Conservation (phyloP, 805 yeast species). For the Wickerhamomyces ciferrii region DNA sequence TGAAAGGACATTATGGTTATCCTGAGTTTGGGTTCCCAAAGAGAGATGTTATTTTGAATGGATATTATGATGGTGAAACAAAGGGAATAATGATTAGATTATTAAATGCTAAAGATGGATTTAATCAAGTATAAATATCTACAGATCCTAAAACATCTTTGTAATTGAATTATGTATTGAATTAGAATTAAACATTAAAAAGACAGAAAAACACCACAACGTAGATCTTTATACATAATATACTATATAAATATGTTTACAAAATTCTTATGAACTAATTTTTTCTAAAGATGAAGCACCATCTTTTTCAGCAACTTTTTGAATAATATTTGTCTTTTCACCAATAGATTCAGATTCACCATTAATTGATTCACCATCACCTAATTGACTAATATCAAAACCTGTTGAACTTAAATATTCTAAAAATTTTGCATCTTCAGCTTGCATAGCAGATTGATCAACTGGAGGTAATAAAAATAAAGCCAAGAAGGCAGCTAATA, state of each 20-base stretch:
- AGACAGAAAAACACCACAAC: background rate
- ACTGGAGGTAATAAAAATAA: slow-evolving; percentile 72
- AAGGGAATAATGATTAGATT: slow-evolving; percentile 10
- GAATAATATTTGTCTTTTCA: background rate
- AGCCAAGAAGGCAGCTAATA: slow-evolving; percentile 65
- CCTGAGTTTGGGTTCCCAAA: slow-evolving; percentile 10
- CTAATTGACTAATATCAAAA: slow-evolving; percentile 62
- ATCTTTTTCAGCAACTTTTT: background rate
- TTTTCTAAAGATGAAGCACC: background rate
- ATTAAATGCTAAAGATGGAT: slow-evolving; percentile 2
- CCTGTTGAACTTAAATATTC: slow-evolving; percentile 64
- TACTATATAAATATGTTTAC: too few species aligned
- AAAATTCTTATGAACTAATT: background rate
- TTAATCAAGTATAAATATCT: background rate
- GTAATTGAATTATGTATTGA: too few species aligned
- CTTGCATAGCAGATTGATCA: slow-evolving; percentile 75
- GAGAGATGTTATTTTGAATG: slow-evolving; percentile 6
- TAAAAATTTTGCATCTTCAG: slow-evolving; percentile 71
- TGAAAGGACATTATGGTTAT: slow-evolving; percentile 2
- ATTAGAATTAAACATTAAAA: background rate
- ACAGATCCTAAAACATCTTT: too few species aligned
- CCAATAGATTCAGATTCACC: slow-evolving; percentile 2
- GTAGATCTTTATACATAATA: too few species aligned
- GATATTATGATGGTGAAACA: slow-evolving; percentile 6
- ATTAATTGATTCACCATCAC: slow-evolving; percentile 13